Base-by-base conservation (phyloP, 176 grass and related monocot species). In the Raddia distichophylla region DNA sequence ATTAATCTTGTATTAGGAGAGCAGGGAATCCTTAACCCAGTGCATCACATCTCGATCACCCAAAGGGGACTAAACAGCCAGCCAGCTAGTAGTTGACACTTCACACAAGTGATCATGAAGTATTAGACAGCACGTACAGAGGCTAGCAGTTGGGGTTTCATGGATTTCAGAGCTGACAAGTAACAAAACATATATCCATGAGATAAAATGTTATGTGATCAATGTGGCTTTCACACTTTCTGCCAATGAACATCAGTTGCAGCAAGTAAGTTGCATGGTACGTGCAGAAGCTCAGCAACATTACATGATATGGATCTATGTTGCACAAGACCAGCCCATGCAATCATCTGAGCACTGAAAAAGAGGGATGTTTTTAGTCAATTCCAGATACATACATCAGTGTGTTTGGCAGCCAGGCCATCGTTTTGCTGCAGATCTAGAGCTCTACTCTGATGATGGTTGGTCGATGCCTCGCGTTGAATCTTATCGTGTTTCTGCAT, bases 381-480 rank as follows among this genome's bases (percentile, higher is more conserved):
- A 33, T 67, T 40, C 3, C 1, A 40, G 3, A 40, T 40, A 40
- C 37, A 40, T 40, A 40, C 37, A 40, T 40, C 37, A 40, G 37
- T 40, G 37, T 37, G 66, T 78, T 87, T 9, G 80, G 79, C 17
- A 40, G 43, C 27, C 27, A 27, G 27, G 27, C 27, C 3, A 20
- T 13, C 8, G 22, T 61, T 71, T 10, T 19, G 0, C 6, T 80
- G 48, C 13, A 34, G 60, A 27, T 27, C 27, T 27, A 64, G 60
- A 53, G 48, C 10, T 76, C 82, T 64, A 22, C 7, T 77, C 27
- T 42, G 64, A 69, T 37, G 82, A 16, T 59, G 82, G 63, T 84
- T 77, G 82, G 82, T 68, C 52, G 52, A 42, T 76, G 63, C 82
- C 73, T 84, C 45, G 51, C 73, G 6, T 59, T 73, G 51, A 58